Base-by-base conservation (phyloP, 2,329 filamentous ascomycete genomes). In the Ophiocordyceps unilateralis region DNA sequence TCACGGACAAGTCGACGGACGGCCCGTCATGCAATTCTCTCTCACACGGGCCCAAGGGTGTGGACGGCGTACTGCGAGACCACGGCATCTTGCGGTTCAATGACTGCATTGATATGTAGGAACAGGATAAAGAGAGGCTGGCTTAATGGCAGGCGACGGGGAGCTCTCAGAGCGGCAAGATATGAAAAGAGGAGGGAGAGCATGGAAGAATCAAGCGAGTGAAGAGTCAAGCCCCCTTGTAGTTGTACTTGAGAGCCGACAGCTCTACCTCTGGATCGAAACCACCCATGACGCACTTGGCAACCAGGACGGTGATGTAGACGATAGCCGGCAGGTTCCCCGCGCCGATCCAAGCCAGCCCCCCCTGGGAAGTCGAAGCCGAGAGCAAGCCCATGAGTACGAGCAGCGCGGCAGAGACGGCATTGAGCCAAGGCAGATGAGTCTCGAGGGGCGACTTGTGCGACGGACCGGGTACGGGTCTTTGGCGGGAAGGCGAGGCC, bases 41-140 rank as follows among this genome's bases (percentile, higher is more conserved):
- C 55, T 66, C 70, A 41, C 67, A 74, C 50, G 68, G 85, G 54
- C 83, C 83, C 1, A 78, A 86, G 49, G 86, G 86, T 0, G 80
- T 95, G 34, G 91, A 96, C 58, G 89, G 91, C 10, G 72, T 93
- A 47, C 66, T 96, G 56, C 86, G 79, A 64, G 76, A 74, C 41
- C 87, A 93, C 56, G 91, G 89, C 11, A 83, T 96, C 49, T 64
- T 98, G 59, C 74, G 83, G 51, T 98, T 98, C 61, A 93, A 89
- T 58, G 88, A 95, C 62, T 86, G 81, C 48, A 86, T 96, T 67
- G 83, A 88, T 55, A 70, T 76, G 59, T 76, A 65, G 60, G 41
- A 39, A 21, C 8, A 20, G n/a, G 11, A 15, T 38, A 14, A 30
- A 41, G 28, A 11, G 34, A 21, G 43, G 39, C 36, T 39, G 11